Base-by-base conservation (phyloP, 2,329 filamentous ascomycete species). In the Hypoxylon sp. region DNA sequence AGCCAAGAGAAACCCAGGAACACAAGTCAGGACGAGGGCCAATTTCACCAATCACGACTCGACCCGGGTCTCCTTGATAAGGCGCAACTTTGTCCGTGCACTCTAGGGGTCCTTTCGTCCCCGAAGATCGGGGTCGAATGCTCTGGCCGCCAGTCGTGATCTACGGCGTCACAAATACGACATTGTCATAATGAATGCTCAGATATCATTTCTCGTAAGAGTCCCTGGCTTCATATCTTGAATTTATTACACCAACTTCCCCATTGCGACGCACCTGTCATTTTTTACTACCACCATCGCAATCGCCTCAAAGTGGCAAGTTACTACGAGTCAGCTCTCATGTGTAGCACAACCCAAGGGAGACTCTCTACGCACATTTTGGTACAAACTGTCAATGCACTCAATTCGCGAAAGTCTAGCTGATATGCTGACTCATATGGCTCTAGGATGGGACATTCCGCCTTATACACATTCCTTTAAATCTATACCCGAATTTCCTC, bases 401-500 rank as follows among this genome's bases (percentile, higher is more conserved):
- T 53, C 30, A 38, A 60, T 46, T 61, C 46, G 56, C 40, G 28
- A 24, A 45, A 33, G 33, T 61, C 22, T 51, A 48, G 20, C 46
- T 50, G 38, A 9, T 53, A 50, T 68, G 32, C 69, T 72, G 62
- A 72, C 65, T 61, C 52, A 51, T 59, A 32, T 51, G 30, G 50
- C 24, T 73, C 63, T 81, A 98, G 96, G 91, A 97, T 74, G 93
- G 93, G 71, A 90, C 89, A 68, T 88, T 97, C 73, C 93, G 90
- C 73, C 85, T 99, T 65, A 93, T 98, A 74, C 94, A 97, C 78
- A 94, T 98, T 62, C 94, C 95, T 1, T 82, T 96, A 65, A 83
- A 89, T 57, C 85, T 96, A 49, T 91, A 97, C 78, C 83, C 90
- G 4, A 86, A 85, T 68, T 93, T 97, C 72, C 81, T 97, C 14